Percentiles rank a stretch among this genome's conserved stretches.
These are phyloP conservation scores for Lolium multiflorum DNA, from an alignment of 176 grass and related monocot species.

Conservation along the genomic window DNA sequence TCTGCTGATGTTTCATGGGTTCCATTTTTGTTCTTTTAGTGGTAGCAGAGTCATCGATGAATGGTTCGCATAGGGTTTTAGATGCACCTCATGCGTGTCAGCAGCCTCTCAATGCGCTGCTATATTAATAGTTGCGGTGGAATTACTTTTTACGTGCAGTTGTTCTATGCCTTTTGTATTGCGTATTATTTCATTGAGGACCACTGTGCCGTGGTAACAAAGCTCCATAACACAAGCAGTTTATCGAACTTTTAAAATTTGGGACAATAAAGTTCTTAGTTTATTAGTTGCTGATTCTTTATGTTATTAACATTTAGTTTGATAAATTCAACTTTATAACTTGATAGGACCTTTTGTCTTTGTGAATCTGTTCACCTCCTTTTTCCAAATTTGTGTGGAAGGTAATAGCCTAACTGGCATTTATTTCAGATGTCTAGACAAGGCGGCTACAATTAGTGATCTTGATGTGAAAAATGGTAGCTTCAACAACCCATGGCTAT, in stretches of 20 bases:
- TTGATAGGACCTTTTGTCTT: background rate
- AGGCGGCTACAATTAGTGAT: conserved; percentile 79
- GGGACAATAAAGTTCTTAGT: background rate
- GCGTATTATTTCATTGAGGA: no score
- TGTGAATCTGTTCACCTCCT: background rate
- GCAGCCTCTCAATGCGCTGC: no score
- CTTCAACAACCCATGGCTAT: conserved; percentile 63
- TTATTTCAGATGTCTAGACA: conserved; percentile 78
- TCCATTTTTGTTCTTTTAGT: no score
- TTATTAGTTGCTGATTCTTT: conserved; percentile 6
- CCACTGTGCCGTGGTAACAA: no score
- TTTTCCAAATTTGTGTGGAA: background rate
- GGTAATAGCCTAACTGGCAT: background rate
- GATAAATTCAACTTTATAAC: background rate
- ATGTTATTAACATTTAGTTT: background rate
- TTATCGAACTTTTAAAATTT: background rate
- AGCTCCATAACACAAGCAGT: background rate
- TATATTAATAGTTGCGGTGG: no score
- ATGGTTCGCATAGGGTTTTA: no score
- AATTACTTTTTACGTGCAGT: no score
- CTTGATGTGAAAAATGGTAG: conserved; percentile 59
- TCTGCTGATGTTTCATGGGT: no score
- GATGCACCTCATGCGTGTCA: no score
- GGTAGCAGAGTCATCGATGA: no score
- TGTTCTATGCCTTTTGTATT: no score